Evolutionary conservation across 192 early-diverging fungal genomes (phyloP).

Genomic region (Gaertneriomyces sp.): DNA sequence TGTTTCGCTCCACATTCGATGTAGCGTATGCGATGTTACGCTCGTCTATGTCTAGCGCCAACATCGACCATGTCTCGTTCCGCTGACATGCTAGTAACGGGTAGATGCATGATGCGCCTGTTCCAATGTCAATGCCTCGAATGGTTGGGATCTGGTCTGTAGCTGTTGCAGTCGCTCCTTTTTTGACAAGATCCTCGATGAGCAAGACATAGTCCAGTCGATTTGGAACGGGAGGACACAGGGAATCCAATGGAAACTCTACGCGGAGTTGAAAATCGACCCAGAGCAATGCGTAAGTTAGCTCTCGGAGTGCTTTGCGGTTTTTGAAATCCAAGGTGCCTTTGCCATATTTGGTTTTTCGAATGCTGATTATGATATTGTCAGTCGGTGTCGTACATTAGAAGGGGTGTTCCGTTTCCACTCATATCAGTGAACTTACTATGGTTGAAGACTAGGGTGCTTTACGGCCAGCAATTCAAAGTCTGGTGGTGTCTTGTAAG

Average conservation of each 20-base stretch:
- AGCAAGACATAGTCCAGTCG: constrained; percentile 69
- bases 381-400: background rate
- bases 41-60: constrained; percentile 67
- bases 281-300: constrained; percentile 59
- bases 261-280: constrained; percentile 60
- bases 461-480: constrained; percentile 49
- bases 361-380: constrained; percentile 12
- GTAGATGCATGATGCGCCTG: constrained; percentile 89
- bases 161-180: constrained; percentile 2
- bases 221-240: constrained; percentile 62
- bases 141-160: background rate
- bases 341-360: constrained; percentile 8
- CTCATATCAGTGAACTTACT: constrained; percentile 33
- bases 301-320: constrained; percentile 54
- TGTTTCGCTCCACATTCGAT: constrained; percentile 64
- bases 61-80: constrained; percentile 61
- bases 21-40: constrained; percentile 59
- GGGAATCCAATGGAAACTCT: constrained; percentile 62
- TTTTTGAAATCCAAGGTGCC: constrained; percentile 62
- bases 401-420: background rate
- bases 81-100: constrained; percentile 68
- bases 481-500: constrained; percentile 49
- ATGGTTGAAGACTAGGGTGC: constrained; percentile 46
- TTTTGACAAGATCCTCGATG: constrained; percentile 59
- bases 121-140: constrained; percentile 53